phyloP scores from a whole-genome alignment of 257 asterid species.

The Galeopsis tetrahit region DNA sequence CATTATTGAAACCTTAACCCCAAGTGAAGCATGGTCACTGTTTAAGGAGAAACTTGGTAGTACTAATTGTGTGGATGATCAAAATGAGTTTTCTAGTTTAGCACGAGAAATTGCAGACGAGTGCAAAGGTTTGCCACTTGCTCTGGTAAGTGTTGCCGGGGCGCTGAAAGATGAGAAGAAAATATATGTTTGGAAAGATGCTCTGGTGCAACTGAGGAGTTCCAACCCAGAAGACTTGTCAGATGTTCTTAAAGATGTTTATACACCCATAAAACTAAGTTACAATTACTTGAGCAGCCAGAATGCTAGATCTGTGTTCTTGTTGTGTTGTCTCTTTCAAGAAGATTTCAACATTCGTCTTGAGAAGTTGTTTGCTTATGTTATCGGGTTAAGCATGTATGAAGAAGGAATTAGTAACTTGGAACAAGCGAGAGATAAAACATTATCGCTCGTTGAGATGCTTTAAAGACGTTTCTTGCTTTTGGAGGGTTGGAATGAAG shows the following conservation, averaged over 20 bases:
- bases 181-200: constrained; percentile 28
- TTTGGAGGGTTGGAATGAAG: not conserved
- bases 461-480: constrained; percentile 28
- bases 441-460: not conserved
- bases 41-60: constrained; percentile 28
- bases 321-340: constrained; percentile 22
- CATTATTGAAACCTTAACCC: not conserved
- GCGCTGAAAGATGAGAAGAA: constrained; percentile 1
- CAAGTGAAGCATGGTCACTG: constrained; percentile 38
- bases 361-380: constrained; percentile 16
- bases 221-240: not conserved
- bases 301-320: not conserved
- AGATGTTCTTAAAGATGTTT: not conserved
- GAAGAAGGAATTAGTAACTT: not conserved
- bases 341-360: constrained; percentile 24
- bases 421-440: constrained; percentile 23
- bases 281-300: constrained; percentile 3
- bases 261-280: constrained; percentile 23
- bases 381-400: constrained; percentile 27
- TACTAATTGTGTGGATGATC: constrained; percentile 9
- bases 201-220: constrained; percentile 10
- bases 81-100: not conserved
- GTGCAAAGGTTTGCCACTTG: not conserved
- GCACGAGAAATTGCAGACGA: constrained; percentile 33
- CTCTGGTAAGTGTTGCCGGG: constrained; percentile 6